Percentiles rank a stretch among this genome's conserved stretches.
These are phyloP conservation scores for Hymenoscyphus scutula DNA, from an alignment of 2,329 filamentous ascomycete genomes.

Conservation along the genomic window DNA sequence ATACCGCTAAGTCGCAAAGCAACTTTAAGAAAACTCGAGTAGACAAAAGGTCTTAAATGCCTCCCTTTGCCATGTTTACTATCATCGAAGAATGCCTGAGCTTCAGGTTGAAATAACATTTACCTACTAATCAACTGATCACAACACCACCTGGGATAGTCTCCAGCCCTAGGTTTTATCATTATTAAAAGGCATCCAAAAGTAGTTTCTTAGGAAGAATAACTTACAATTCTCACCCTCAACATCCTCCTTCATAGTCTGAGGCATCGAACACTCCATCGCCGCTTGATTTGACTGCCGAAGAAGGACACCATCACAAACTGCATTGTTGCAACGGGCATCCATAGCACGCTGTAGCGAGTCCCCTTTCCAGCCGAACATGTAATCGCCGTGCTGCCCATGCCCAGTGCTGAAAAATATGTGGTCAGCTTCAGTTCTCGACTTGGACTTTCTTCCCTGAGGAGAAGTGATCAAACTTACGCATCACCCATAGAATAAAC, in stretches of 20 bases:
- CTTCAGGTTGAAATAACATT: no score
- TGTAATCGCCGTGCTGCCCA: conserved; percentile 9
- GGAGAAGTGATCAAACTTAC: conserved; percentile 26
- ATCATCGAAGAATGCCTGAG: no score
- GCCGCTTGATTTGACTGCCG: conserved; percentile 6
- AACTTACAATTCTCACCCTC: conserved; percentile 8
- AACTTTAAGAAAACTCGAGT: no score
- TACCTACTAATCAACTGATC: background rate
- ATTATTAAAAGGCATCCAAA: background rate
- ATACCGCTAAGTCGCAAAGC: no score
- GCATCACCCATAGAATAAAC: conserved; percentile 44
- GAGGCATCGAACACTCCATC: conserved; percentile 7
- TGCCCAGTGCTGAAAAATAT: background rate
- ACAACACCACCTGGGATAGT: conserved; percentile 2
- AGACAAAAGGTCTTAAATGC: no score
- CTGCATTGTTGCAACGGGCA: background rate
- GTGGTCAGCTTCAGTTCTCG: background rate
- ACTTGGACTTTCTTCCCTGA: background rate
- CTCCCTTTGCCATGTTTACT: no score
- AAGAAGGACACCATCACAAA: background rate
- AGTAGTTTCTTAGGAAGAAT: background rate
- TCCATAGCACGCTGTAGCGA: conserved; percentile 10
- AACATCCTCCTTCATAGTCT: conserved; percentile 14
- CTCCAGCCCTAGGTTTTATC: background rate
- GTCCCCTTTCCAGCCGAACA: conserved; percentile 14